Percentiles rank a stretch among this genome's conserved stretches.
phyloP scores from a whole-genome alignment of 169 alveolate species.

The Plasmodium ovale region DNA sequence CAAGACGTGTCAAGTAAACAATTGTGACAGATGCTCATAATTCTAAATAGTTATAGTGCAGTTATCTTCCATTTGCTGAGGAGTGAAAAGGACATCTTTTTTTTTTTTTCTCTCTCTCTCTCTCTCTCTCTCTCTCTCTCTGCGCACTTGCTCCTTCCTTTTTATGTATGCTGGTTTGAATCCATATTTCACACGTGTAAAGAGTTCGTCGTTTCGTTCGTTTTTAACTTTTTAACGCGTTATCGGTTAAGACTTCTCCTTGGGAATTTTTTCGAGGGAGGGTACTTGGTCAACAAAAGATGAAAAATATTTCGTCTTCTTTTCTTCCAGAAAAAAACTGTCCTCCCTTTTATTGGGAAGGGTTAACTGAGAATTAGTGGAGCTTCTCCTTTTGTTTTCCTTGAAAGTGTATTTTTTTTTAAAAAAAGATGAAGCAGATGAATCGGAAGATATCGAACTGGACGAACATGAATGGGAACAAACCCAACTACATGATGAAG shows the following conservation, averaged over 20 bases:
- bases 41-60: too few species aligned
- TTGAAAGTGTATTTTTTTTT: constrained; percentile 20
- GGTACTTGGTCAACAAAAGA: constrained; percentile 41
- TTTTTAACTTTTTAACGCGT: background rate
- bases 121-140: too few species aligned
- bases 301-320: constrained; percentile 41
- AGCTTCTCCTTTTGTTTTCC: background rate
- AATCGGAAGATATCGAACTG: background rate
- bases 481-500: constrained; percentile 17
- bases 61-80: too few species aligned
- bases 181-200: too few species aligned
- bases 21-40: too few species aligned
- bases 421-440: constrained; percentile 32
- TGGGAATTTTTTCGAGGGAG: constrained; percentile 48
- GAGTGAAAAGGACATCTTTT: too few species aligned
- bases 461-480: background rate
- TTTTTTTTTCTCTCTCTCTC: too few species aligned
- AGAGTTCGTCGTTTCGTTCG: too few species aligned
- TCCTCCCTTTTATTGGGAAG: constrained; percentile 6
- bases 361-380: background rate
- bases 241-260: background rate
- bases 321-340: constrained; percentile 35
- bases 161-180: too few species aligned
- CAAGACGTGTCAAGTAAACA: too few species aligned
- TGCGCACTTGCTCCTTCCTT: too few species aligned